Percentiles rank a stretch among this genome's conserved stretches.
phyloP scores from a whole-genome alignment of 306 rosid genomes.

The Luffa acutangula region DNA sequence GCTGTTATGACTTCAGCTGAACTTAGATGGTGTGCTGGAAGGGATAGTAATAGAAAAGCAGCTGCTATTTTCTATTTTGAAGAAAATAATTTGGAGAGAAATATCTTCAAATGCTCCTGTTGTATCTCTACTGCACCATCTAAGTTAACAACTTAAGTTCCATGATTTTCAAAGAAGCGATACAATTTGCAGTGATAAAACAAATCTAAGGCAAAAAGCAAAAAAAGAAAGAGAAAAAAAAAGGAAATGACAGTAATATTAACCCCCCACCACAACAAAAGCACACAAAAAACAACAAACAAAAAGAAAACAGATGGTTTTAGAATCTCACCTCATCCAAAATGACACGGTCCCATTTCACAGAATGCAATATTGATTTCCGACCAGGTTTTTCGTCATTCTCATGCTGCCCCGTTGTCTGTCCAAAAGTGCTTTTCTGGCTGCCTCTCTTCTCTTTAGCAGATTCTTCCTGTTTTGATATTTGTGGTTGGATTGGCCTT shows the following conservation, averaged over 20 bases:
- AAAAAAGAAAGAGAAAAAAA: too few species aligned
- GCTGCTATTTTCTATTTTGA: too few species aligned
- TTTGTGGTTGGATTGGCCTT: conserved; percentile 11
- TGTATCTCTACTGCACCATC: too few species aligned
- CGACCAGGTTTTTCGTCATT: conserved; percentile 19
- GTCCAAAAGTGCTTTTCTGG: background rate
- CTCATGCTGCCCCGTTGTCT: conserved; percentile 7
- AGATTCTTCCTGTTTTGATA: conserved; percentile 15
- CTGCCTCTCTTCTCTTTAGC: conserved; percentile 13
- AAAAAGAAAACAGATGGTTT: background rate
- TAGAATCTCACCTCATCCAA: conserved; percentile 72
- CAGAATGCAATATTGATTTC: conserved; percentile 52
- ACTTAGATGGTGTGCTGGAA: too few species aligned
- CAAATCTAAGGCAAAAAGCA: background rate
- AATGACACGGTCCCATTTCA: conserved; percentile 77
- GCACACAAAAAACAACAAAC: background rate
- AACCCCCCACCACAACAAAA: background rate
- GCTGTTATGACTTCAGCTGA: too few species aligned
- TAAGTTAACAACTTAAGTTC: too few species aligned
- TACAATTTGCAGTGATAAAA: background rate
- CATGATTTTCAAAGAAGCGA: too few species aligned
- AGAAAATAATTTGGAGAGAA: too few species aligned
- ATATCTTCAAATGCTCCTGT: too few species aligned
- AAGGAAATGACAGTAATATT: too few species aligned
- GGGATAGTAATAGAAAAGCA: too few species aligned